phyloP scores from a whole-genome alignment of 164 flowering plant species.

The Vitis vinifera region ASM3070453v1 NC_081811.1:7818001-7818500 shows the following conservation, averaged over 20 bases:
- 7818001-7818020: too few relatives aligned
- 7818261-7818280: neutral
- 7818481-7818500: too few relatives aligned
- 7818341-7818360: neutral
- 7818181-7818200: neutral
- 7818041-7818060: conserved; percentile 3
- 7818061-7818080: conserved; percentile 37
- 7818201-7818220: neutral
- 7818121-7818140: conserved; percentile 30
- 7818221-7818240: neutral
- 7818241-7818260: neutral
- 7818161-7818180: conserved; percentile 42
- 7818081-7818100: conserved; percentile 36
- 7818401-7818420: too few relatives aligned
- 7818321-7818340: neutral
- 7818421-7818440: too few relatives aligned
- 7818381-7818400: too few relatives aligned
- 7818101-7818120: conserved; percentile 15
- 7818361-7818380: too few relatives aligned
- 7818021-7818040: too few relatives aligned
- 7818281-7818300: neutral
- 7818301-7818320: neutral
- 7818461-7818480: too few relatives aligned
- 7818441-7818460: too few relatives aligned
- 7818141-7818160: conserved; percentile 42